Conservation (phyloP, 306 rosid species). For the Vicia faba region DNA sequence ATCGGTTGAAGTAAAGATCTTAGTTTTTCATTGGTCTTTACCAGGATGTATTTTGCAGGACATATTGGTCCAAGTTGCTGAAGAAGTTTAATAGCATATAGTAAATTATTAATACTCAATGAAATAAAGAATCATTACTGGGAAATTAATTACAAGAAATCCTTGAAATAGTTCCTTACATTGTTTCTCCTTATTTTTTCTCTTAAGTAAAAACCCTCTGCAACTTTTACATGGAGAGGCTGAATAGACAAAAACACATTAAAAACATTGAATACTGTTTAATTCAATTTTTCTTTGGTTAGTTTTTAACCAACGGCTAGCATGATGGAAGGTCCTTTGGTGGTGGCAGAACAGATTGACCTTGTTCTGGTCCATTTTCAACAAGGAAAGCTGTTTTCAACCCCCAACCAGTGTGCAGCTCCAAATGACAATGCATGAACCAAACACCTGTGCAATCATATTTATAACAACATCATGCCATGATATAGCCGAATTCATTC, state of each 20-base stretch:
- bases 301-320: constrained; percentile 21
- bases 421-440: constrained; percentile 86
- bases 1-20: neutral
- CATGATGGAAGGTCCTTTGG: constrained; percentile 49
- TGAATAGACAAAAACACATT: neutral
- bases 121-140: constrained; percentile 26
- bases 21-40: neutral
- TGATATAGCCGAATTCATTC: neutral
- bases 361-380: constrained; percentile 65
- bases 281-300: neutral
- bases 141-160: constrained; percentile 13
- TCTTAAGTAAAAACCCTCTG: constrained; percentile 18
- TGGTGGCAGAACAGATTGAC: constrained; percentile 67
- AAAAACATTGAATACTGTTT: neutral
- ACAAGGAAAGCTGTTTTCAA: constrained; percentile 76
- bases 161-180: constrained; percentile 11
- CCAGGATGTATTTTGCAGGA: neutral
- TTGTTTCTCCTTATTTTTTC: neutral
- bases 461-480: constrained; percentile 7
- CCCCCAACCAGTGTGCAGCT: constrained; percentile 87
- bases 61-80: neutral
- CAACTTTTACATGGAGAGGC: constrained; percentile 9
- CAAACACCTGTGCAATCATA: constrained; percentile 60
- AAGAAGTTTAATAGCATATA: neutral
- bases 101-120: neutral